Base-by-base conservation (phyloP, 176 grass and related monocot genomes). In the Phoenix roebelenii region DNA sequence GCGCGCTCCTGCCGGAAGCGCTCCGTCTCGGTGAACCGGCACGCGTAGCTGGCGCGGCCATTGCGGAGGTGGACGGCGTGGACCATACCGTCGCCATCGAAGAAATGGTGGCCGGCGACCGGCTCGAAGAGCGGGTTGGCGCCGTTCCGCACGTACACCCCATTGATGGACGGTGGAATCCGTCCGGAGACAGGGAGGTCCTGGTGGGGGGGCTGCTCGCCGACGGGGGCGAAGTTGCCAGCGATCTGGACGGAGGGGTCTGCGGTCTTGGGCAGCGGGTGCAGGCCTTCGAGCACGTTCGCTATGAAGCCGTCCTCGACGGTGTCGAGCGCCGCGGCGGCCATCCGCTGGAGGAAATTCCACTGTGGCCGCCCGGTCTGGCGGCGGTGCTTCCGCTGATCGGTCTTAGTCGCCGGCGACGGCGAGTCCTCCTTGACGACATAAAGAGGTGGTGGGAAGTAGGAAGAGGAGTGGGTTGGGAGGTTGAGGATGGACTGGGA, bases 71-170 rank as follows among this genome's bases (percentile, higher is more conserved):
- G 69, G 18, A 97, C 75, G 3, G 93, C 84, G 74, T 97, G 93
- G 15, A 97, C 64, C 93, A 97, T 97, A 0, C 93, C 93, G 35
- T 97, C 93, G 24, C 93, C 93, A 54, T 97, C 93, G 62, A 92
- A 97, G 16, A 97, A 83, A 75, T 97, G 93, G 81, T 97, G 93
- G 0, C 93, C 87, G 0, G 75, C 93, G 1, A 66, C 77, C 0
- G 87, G 93, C 32, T 72, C 28, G 35, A 91, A 85, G 4, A 77
- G 73, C 3, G 93, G 93, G 59, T 97, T 97, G 3, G 87, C 93
- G 16, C 87, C 93, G 69, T 88, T 97, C 52, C 93, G 84, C 26
- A 85, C 84, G 48, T 97, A 97, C 3, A 85, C 81, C 1, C 93
- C 93, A 25, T 85, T 51, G 3, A 97, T 72, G 49, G 9, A 60